Evolutionary conservation across 495 filamentous ascomycete genomes (phyloP), one percentile per base, ranked within the genome.

Genomic region (Xylaria venustula): DNA sequence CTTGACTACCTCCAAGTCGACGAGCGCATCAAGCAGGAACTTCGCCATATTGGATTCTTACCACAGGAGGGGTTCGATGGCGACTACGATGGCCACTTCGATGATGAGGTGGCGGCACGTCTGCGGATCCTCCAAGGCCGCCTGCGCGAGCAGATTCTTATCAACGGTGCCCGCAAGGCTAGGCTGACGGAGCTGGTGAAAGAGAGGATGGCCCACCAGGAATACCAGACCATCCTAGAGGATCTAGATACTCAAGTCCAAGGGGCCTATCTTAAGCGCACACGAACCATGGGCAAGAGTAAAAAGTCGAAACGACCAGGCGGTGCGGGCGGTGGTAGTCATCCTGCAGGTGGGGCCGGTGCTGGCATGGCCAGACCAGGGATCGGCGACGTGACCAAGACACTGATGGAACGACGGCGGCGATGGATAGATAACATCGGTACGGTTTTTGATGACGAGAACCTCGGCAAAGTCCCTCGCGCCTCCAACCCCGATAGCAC

Each of bases 241-340:
- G 94, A 98, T 71, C 87, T 99, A 23, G 94, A 99, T 75, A 85
- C 86, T 53, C 94, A 99, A 74, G 93, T 99, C 50, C 90, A 97
- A 69, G 87, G 91, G 67, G 92, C 93, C 25, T 99, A 97, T 67
- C 86, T 95, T 37, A 98, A 98, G 79, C 89, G 94, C 41, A 96
- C 91, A n/a, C 88, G 94, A 28, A 96, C 90, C 3, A 87, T 97
- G 76, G 89, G 90, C 68, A 77, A 75, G 62, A 91, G 85, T 50
- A 98, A 97, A 77, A 96, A 97, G 76, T 83, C 87, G n/a, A 93
- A 93, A 68, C 81, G 91, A 2, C 91, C 92, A 17, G 85, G 83
- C 23, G 82, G 79, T 17, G 76, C 82, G 0, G 83, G 80, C 0
- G 85, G 83, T 23, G 81, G 84, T 34, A 77, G 76, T 26, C 78